Conservation (phyloP, 2,329 filamentous ascomycete genomes). For the Aureobasidium zeae region DNA sequence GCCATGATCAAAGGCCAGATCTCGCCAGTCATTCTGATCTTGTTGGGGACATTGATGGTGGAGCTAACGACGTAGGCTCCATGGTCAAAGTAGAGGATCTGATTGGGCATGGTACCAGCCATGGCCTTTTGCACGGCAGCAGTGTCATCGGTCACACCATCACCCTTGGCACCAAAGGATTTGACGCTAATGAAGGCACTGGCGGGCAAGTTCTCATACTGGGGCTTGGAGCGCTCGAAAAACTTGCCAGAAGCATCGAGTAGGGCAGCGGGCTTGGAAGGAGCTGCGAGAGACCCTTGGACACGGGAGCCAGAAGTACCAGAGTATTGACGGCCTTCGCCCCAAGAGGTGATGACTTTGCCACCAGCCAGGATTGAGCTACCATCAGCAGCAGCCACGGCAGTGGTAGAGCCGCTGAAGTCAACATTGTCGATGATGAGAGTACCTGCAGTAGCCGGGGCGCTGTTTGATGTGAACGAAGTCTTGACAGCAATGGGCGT, state of each 20-base stretch:
- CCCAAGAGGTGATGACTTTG: conserved; percentile 59
- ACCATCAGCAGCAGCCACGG: conserved; percentile 57
- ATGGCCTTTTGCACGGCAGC: conserved; percentile 71
- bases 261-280: conserved; percentile 58
- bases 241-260: conserved; percentile 57
- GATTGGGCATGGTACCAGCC: conserved; percentile 48
- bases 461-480: conserved; percentile 57
- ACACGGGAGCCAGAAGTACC: conserved; percentile 41
- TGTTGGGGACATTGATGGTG: conserved; percentile 48
- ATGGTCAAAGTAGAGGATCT: conserved; percentile 56
- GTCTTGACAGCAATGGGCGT: conserved; percentile 70
- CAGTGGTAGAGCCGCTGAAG: conserved; percentile 46
- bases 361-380: conserved; percentile 60
- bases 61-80: conserved; percentile 53
- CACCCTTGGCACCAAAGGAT: conserved; percentile 68
- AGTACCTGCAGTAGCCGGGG: conserved; percentile 64
- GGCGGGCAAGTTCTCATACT: conserved; percentile 63
- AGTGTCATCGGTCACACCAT: conserved; percentile 82
- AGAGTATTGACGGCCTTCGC: conserved; percentile 68
- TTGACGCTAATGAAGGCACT: conserved; percentile 75
- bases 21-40: conserved; percentile 78
- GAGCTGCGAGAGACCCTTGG: conserved; percentile 45
- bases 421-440: conserved; percentile 86
- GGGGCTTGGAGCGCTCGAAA: conserved; percentile 79
- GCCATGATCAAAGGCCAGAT: conserved; percentile 88